Evolutionary conservation across 2,329 filamentous ascomycete genomes (phyloP).

Genomic region (Ascochyta rabiei): DNA sequence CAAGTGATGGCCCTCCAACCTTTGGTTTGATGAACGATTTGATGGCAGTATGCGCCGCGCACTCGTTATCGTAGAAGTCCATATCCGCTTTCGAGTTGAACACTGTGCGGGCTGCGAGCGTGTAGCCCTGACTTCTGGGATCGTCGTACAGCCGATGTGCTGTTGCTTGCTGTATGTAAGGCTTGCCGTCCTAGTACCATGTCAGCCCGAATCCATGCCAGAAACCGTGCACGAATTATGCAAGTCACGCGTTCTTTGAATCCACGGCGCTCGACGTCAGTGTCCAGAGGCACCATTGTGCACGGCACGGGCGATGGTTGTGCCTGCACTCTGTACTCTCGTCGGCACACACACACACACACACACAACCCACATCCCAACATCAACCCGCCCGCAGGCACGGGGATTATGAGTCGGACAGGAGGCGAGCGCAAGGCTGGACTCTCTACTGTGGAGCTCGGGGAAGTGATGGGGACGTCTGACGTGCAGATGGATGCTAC

Average conservation of each 20-base stretch:
- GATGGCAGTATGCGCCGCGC: slow-evolving; percentile 61
- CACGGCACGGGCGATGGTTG: slow-evolving; percentile 2
- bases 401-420: slow-evolving; percentile 11
- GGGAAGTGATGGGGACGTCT: slow-evolving; percentile 23
- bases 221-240: neutral
- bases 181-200: slow-evolving; percentile 66
- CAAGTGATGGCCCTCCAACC: slow-evolving; percentile 33
- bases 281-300: neutral
- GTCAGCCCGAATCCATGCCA: neutral
- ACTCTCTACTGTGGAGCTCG: slow-evolving; percentile 11
- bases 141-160: slow-evolving; percentile 63
- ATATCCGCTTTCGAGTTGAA: slow-evolving; percentile 71
- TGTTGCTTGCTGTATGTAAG: slow-evolving; percentile 68
- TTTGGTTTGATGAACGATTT: slow-evolving; percentile 46
- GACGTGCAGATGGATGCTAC: slow-evolving; percentile 19
- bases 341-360: slow-evolving; percentile 18
- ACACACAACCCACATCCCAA: slow-evolving; percentile 9
- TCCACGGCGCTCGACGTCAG: neutral
- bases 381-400: slow-evolving; percentile 1
- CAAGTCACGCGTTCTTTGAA: neutral
- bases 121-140: slow-evolving; percentile 68
- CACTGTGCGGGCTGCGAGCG: slow-evolving; percentile 65
- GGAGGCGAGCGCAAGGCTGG: slow-evolving; percentile 7
- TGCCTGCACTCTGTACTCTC: slow-evolving; percentile 16
- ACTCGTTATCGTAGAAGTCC: slow-evolving; percentile 70